phyloP scores from a whole-genome alignment of 2,329 filamentous ascomycete genomes.

The Uncinocarpus reesii region DNA sequence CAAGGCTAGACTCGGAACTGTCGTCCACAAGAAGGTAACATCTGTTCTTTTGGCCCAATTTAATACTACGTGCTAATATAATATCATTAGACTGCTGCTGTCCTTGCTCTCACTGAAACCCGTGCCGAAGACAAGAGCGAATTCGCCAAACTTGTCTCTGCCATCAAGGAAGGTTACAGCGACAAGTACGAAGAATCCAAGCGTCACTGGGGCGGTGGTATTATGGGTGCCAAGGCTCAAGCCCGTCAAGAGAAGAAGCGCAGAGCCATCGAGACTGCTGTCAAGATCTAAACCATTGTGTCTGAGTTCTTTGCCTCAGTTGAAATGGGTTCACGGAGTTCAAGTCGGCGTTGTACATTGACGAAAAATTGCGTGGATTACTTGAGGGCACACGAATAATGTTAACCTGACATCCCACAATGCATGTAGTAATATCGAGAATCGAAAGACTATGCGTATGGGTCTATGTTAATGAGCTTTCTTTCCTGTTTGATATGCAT shows the following conservation, averaged over 20 bases:
- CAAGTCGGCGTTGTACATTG: not conserved
- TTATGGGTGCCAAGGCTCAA: constrained; percentile 94
- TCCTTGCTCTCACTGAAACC: constrained; percentile 91
- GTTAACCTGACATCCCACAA: not conserved
- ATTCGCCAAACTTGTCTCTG: constrained; percentile 88
- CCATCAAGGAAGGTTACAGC: constrained; percentile 96
- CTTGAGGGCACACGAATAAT: constrained; percentile 5
- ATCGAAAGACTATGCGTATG: constrained; percentile 9
- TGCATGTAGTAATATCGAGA: constrained; percentile 6
- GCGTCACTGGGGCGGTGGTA: constrained; percentile 97
- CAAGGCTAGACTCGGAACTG: constrained; percentile 96
- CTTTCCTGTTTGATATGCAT: constrained; percentile 11
- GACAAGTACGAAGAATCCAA: constrained; percentile 88
- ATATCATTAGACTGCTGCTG: constrained; percentile 69
- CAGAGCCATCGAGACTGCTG: constrained; percentile 85
- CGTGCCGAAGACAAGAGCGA: constrained; percentile 97
- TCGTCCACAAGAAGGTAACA: constrained; percentile 98
- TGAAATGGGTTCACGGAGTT: constrained; percentile 1
- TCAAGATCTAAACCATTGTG: constrained; percentile 73
- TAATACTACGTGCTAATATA: constrained; percentile 24
- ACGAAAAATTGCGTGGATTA: constrained; percentile 6
- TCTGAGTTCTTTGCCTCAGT: not conserved
- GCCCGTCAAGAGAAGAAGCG: constrained; percentile 70
- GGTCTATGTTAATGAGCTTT: not conserved
- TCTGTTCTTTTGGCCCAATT: not conserved